phyloP scores from a whole-genome alignment of 2,329 filamentous ascomycete genomes.

The Colletotrichum sp. region DNA sequence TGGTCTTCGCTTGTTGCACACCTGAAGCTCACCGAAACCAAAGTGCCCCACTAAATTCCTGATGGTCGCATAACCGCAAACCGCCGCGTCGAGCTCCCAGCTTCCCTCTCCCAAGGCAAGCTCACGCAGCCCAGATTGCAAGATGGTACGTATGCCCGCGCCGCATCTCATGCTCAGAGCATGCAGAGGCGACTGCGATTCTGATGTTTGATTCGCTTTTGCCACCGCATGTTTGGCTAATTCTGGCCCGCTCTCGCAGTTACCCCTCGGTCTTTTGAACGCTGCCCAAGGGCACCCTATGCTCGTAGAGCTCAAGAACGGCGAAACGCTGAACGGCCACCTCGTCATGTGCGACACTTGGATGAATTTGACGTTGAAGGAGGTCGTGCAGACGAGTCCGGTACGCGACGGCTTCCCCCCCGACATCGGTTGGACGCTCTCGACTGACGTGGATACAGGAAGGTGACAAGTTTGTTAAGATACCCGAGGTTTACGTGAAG shows the following conservation, averaged over 20 bases:
- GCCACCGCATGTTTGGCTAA: background rate
- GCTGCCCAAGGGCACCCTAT: constrained; percentile 97
- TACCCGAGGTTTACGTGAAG: constrained; percentile 94
- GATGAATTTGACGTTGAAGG: constrained; percentile 98
- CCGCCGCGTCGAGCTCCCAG: constrained; percentile 7
- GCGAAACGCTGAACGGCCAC: constrained; percentile 96
- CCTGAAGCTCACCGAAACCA: constrained; percentile 4
- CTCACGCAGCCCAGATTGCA: constrained; percentile 10
- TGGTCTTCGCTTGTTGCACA: background rate
- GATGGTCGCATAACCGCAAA: constrained; percentile 14
- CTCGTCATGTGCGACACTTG: constrained; percentile 97
- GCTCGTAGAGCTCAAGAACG: constrained; percentile 96
- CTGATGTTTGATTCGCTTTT: background rate
- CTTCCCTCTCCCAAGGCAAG: constrained; percentile 13
- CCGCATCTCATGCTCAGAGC: background rate
- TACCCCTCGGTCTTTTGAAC: constrained; percentile 84
- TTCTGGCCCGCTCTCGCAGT: constrained; percentile 41
- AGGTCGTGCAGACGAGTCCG: constrained; percentile 94
- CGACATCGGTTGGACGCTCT: background rate
- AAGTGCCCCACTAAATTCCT: background rate
- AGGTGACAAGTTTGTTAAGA: constrained; percentile 89
- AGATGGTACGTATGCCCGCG: constrained; percentile 5
- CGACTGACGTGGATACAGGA: constrained; percentile 59
- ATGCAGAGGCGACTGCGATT: background rate
- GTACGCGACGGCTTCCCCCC: constrained; percentile 42